Evolutionary conservation across 1,139 yeast species (phyloP), one percentile per base, ranked within the genome.

Genomic region (Hemisphaericaspora lyxosophila): DNA sequence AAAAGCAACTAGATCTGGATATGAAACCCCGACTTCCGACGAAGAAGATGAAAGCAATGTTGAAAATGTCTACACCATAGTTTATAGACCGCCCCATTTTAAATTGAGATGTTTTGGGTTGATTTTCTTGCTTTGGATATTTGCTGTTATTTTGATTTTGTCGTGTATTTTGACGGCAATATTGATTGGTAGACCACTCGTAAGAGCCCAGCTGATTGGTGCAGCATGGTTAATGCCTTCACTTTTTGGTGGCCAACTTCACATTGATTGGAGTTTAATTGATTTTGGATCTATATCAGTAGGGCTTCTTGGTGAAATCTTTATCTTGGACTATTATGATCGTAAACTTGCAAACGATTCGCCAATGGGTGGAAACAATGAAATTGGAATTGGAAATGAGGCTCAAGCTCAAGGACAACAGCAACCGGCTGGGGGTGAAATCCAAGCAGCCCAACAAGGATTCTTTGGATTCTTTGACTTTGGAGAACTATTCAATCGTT

Each of bases 1-100:
- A 13, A 43, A 34, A 18, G 47, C 62, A 4, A 29, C 36, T 5
- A 33, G 30, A 22, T 26, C 38, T n/a, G 48, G 47, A 8, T 45
- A 45, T 31, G 49, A 45, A 23, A 39, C 41, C 5, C 44, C 44
- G 9, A 67, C 68, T 33, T 56, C 53, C 5, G 40, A 39, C 2
- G 39, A 41, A 14, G 59, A 60, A 20, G 68, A 65, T 13, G 50
- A 49, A 27, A 77, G 70, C 20, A 78, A 79, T 36, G 39, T 52
- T 22, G 78, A 80, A 32, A 78, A 80, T 42, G 70, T 78, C 1
- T 87, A 90, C 55, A 70, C 78, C 1, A 76, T 90, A 23, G 97
- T 90, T 2, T 92, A 90, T 60, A 71, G 89, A 38, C 98, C 98
- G 3, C 96, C 96, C 2, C 51, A 73, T 41, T 87, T 92, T 59